phyloP scores from a whole-genome alignment of 192 early-diverging fungal species.

The Umbelopsis sp. region DNA sequence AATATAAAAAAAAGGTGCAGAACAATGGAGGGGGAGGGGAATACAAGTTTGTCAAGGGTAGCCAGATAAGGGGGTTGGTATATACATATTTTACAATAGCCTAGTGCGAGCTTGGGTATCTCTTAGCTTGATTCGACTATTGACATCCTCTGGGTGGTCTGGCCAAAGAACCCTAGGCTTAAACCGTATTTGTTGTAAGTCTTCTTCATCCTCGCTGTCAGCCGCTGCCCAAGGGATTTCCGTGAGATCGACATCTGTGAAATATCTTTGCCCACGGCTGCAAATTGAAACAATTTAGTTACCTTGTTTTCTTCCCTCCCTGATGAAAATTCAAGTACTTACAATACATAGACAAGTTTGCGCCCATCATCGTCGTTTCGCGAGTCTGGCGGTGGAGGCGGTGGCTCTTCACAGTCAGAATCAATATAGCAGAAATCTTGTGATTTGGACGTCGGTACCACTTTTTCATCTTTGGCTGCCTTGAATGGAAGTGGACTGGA shows the following conservation, averaged over 20 bases:
- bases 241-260: constrained; percentile 5
- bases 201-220: constrained; percentile 7
- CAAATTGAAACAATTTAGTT: neutral
- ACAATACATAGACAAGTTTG: constrained; percentile 14
- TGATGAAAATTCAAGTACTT: neutral
- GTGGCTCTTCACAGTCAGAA: constrained; percentile 11
- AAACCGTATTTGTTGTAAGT: constrained; percentile 12
- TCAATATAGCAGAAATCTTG: constrained; percentile 9
- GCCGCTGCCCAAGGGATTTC: constrained; percentile 10
- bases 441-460: neutral
- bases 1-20: neutral
- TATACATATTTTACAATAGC: constrained; percentile 14
- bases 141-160: constrained; percentile 3
- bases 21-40: neutral
- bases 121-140: constrained; percentile 11
- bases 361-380: neutral
- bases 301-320: no score
- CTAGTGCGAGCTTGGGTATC: neutral
- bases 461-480: neutral
- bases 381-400: neutral
- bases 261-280: neutral
- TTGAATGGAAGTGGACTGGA: neutral
- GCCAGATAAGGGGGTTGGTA: neutral
- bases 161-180: constrained; percentile 18
- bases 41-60: neutral